These are phyloP conservation scores for Xylariaceae sp. DNA, from an alignment of 2,329 filamentous ascomycete genomes.

Conservation along the genomic window DNA sequence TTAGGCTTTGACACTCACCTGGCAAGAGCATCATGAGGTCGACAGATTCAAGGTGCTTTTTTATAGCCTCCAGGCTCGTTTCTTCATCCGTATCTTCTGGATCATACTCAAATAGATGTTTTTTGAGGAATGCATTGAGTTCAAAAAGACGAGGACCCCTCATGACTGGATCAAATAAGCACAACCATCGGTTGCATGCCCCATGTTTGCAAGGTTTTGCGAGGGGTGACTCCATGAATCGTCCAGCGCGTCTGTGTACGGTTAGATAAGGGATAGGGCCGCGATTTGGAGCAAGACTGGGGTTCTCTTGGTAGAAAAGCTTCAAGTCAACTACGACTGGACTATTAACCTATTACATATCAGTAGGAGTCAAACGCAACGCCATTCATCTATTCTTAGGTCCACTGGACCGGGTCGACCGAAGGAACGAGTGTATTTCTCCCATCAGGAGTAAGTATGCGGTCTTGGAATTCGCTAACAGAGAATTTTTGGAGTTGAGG, in stretches of 20 bases:
- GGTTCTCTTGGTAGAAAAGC: conserved; percentile 12
- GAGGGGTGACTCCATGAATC: not conserved
- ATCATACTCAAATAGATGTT: conserved; percentile 7
- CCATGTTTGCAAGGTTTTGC: not conserved
- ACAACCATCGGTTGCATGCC: conserved; percentile 1
- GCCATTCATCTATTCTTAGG: too few relatives aligned
- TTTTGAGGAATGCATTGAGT: too few relatives aligned
- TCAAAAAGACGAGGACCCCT: not conserved
- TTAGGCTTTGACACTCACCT: conserved; percentile 9
- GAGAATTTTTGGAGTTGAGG: not conserved
- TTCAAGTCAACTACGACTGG: conserved; percentile 27
- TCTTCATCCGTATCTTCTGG: conserved; percentile 2
- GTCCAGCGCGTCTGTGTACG: too few relatives aligned
- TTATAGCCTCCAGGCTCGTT: conserved; percentile 4
- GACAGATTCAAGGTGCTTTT: conserved; percentile 9
- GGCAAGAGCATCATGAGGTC: conserved; percentile 18
- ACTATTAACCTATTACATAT: conserved; percentile 19
- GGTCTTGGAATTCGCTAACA: not conserved
- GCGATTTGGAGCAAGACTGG: not conserved
- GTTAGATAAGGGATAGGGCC: not conserved
- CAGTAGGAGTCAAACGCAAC: too few relatives aligned
- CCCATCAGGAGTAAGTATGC: too few relatives aligned
- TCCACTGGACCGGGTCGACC: too few relatives aligned
- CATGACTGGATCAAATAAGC: not conserved
- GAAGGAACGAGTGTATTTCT: too few relatives aligned